phyloP scores from a whole-genome alignment of 2,329 filamentous ascomycete species.

The Pseudogymnoascus sp. region DNA sequence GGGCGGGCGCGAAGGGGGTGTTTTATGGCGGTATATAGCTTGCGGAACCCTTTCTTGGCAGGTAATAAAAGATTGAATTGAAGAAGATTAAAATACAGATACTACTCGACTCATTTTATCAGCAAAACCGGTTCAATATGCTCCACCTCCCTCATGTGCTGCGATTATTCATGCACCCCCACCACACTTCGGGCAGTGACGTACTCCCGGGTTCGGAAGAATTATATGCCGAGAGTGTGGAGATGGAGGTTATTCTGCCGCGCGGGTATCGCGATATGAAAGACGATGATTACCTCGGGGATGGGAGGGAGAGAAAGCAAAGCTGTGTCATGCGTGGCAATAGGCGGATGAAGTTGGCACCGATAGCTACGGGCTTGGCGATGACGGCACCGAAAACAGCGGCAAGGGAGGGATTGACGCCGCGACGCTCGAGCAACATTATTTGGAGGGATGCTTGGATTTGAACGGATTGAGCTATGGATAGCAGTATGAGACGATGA shows the following conservation, averaged over 20 bases:
- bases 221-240: background rate
- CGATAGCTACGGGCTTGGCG: background rate
- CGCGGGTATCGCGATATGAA: background rate
- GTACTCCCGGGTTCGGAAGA: background rate
- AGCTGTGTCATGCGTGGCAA: background rate
- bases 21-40: background rate
- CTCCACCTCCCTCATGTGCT: slow-evolving; percentile 1
- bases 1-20: background rate
- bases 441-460: slow-evolving; percentile 2
- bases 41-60: background rate
- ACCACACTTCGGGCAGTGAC: background rate
- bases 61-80: background rate
- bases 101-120: background rate
- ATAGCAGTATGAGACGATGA: background rate
- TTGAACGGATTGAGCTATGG: background rate
- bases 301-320: background rate
- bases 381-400: background rate
- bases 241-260: background rate
- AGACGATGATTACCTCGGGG: no score
- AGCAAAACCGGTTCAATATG: background rate
- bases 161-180: slow-evolving; percentile 7
- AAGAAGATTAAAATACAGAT: background rate
- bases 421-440: background rate
- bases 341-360: background rate
- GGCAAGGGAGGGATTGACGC: background rate